Base-by-base conservation (phyloP, 495 filamentous ascomycete genomes). In the Talaromyces wortmannii region DNA sequence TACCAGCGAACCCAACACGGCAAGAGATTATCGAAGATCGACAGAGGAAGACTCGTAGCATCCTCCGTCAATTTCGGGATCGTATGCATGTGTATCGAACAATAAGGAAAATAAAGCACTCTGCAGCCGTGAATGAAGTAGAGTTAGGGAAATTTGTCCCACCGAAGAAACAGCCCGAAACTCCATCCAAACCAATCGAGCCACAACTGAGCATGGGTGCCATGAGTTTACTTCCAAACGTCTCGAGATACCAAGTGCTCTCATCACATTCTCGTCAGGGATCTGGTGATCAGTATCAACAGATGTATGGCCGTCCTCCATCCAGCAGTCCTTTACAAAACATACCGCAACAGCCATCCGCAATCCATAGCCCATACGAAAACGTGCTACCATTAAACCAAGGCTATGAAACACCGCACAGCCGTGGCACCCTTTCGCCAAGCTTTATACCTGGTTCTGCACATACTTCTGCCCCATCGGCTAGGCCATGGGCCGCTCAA, bases 51-150 rank as follows among this genome's bases (percentile, higher is more conserved):
- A 60, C 65, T 4, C 66, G 68, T 15, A 62, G 65, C 32, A 62
- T 80, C 31, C 53, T 80, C 31, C 61, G 60, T 4, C 67, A 75
- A 53, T 53, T 78, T 33, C 51, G 66, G 7, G 68, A 70, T 31
- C 59, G 69, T 23, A 69, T 69, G 52, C 53, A 62, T 10, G 57
- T 67, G 8, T 77, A 71, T 53, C 65, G 63, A 13, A 45, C 58
- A 13, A 56, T 71, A 53, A 69, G 76, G 16, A 69, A 67, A 36
- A 48, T 76, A 1, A 64, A 65, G 29, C 57, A 67, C 3, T 70
- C 75, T 3, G 61, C 61, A 31, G 50, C 36, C 18, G 31, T 58
- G 6, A 55, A 67, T 68, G 65, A 58, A 59, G 55, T 53, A 36
- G 18, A 29, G 30, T 1, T 44, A 11, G 15, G n/a, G 15, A 30